Evolutionary conservation across 352 stramenopile genomes (phyloP).

Genomic region (Globisporangium irregulare): DNA sequence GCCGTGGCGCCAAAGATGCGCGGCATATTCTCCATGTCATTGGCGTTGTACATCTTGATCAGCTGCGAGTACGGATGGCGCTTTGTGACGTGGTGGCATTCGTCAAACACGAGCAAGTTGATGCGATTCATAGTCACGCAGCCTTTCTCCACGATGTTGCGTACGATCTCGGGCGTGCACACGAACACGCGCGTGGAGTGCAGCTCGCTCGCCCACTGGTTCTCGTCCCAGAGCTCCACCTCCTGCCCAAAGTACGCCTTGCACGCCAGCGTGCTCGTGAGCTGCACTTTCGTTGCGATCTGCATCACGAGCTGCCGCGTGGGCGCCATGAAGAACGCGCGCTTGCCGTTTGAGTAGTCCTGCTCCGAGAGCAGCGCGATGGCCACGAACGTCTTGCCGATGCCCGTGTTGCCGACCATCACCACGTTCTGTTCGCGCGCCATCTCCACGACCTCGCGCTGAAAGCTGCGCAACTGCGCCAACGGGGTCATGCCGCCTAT

Average conservation of each 20-base stretch:
- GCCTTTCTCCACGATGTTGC: constrained; percentile 79
- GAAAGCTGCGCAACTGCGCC: constrained; percentile 55
- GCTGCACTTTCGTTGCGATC: constrained; percentile 71
- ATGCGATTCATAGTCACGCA: constrained; percentile 76
- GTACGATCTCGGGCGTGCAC: constrained; percentile 85
- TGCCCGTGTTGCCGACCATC: constrained; percentile 81
- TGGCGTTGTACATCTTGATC: constrained; percentile 78
- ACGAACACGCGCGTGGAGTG: constrained; percentile 68
- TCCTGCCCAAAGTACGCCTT: constrained; percentile 48
- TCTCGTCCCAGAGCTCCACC: constrained; percentile 61
- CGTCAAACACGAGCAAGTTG: constrained; percentile 88
- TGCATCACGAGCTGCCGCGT: constrained; percentile 81
- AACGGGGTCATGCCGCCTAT: constrained; percentile 22
- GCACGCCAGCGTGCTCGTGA: constrained; percentile 54
- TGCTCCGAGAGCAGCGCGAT: constrained; percentile 74
- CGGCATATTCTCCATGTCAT: constrained; percentile 32
- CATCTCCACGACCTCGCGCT: constrained; percentile 63
- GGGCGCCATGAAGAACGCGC: constrained; percentile 79
- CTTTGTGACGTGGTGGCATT: constrained; percentile 89
- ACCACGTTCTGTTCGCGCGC: constrained; percentile 76
- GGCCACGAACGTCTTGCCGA: constrained; percentile 84
- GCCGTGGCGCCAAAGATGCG: constrained; percentile 87
- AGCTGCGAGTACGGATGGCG: constrained; percentile 88
- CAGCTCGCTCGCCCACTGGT: constrained; percentile 61
- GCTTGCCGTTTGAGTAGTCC: constrained; percentile 60